These are phyloP conservation scores for Podospora sp. DNA, from an alignment of 495 filamentous ascomycete genomes.

Conservation along the genomic window DNA sequence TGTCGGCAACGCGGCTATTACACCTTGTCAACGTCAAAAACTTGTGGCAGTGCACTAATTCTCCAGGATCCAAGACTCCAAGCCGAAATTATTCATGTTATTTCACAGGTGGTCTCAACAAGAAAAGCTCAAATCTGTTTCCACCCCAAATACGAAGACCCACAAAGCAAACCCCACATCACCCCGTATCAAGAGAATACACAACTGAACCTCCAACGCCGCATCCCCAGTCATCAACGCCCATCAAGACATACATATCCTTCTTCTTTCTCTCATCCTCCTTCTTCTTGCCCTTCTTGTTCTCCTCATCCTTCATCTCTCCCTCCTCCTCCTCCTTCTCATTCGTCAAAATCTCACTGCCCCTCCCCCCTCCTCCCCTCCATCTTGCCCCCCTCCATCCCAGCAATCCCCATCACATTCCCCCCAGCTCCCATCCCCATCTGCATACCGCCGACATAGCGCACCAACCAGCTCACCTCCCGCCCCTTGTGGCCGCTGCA, in stretches of 20 bases:
- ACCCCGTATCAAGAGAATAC: background rate
- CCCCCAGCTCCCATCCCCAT: background rate
- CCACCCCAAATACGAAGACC: background rate
- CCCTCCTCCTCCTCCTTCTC: no score
- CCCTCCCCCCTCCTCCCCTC: background rate
- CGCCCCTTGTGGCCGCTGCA: conserved; percentile 30
- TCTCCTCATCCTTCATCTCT: no score
- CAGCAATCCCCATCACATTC: conserved; percentile 1
- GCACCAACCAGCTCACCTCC: conserved; percentile 35
- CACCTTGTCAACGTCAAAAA: background rate
- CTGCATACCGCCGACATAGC: conserved; percentile 23
- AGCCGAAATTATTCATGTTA: background rate
- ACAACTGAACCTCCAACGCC: background rate
- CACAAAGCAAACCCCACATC: background rate
- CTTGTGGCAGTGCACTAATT: no score
- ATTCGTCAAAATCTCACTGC: background rate
- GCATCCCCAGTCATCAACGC: background rate
- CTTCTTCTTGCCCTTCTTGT: no score
- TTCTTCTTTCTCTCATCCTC: background rate
- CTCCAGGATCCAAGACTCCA: no score
- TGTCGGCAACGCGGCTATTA: background rate
- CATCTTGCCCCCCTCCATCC: background rate
- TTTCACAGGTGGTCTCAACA: background rate
- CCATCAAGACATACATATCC: background rate
- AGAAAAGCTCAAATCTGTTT: background rate